A percentile compares a stretch with the other conserved stretches of the same genome.
phyloP scores from a whole-genome alignment of 257 asterid species.

The Anisodus acutangulus region DNA sequence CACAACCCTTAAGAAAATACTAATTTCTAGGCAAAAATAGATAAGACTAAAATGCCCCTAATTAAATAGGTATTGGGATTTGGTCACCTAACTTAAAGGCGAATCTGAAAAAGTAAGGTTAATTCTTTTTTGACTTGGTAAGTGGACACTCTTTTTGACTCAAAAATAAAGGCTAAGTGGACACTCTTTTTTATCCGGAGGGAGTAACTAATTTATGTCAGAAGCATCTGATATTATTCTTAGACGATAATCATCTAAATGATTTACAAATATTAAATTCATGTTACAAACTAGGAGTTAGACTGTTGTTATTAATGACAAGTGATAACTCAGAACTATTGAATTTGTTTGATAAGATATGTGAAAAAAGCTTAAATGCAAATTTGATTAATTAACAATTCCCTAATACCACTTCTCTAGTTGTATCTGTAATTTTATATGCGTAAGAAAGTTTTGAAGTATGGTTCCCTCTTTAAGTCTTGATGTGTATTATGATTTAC shows the following conservation, averaged over 20 bases:
- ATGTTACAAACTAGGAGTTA: neutral
- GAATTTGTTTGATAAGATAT: neutral
- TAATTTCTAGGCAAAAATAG: too few species aligned
- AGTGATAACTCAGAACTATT: neutral
- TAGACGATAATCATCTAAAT: neutral
- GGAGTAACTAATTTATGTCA: neutral
- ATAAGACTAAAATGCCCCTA: too few species aligned
- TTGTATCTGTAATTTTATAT: neutral
- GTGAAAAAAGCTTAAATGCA: neutral
- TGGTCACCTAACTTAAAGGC: too few species aligned
- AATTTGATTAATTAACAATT: neutral
- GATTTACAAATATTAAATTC: neutral
- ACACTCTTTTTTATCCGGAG: too few species aligned
- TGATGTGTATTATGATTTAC: neutral
- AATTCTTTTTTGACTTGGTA: too few species aligned
- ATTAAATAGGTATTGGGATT: too few species aligned
- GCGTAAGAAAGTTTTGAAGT: neutral
- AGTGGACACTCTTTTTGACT: too few species aligned
- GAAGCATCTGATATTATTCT: neutral
- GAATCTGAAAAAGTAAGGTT: too few species aligned
- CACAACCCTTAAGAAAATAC: too few species aligned
- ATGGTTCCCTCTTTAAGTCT: neutral
- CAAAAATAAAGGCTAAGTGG: too few species aligned
- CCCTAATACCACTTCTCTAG: neutral
- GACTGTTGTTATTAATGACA: neutral